A percentile compares a stretch with the other conserved stretches of the same genome.
These are phyloP conservation scores for Pilaira anomala DNA, from an alignment of 192 early-diverging fungal genomes.

Conservation along the genomic window DNA sequence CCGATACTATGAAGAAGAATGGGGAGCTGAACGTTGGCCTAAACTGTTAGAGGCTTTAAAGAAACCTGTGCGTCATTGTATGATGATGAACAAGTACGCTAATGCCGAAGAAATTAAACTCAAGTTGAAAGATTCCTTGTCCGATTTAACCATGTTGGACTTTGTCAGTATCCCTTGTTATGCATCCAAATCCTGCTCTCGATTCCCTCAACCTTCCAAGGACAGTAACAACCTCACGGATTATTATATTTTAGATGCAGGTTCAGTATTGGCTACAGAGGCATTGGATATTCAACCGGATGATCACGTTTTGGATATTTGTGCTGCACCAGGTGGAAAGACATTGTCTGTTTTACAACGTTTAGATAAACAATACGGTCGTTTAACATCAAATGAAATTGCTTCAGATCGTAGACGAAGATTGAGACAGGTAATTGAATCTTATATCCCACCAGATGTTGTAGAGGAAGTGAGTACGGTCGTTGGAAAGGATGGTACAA, in stretches of 20 bases:
- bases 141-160: conserved; percentile 6
- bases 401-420: conserved; percentile 40
- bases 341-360: conserved; percentile 45
- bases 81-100: conserved; percentile 34
- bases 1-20: conserved; percentile 27
- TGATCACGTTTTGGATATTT: conserved; percentile 79
- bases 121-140: neutral
- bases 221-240: conserved; percentile 29
- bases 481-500: conserved; percentile 22
- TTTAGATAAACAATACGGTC: conserved; percentile 30
- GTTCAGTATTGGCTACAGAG: conserved; percentile 75
- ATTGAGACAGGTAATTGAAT: conserved; percentile 40
- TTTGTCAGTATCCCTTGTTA: conserved; percentile 31
- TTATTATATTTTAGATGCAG: conserved; percentile 65
- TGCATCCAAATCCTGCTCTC: neutral
- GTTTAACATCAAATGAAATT: conserved; percentile 43
- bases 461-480: conserved; percentile 15
- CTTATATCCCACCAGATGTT: conserved; percentile 39
- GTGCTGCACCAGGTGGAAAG: conserved; percentile 56
- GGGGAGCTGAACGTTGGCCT: conserved; percentile 27
- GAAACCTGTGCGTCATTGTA: conserved; percentile 15
- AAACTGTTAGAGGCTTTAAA: conserved; percentile 20
- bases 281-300: conserved; percentile 71
- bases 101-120: neutral
- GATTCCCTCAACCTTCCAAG: conserved; percentile 30